Base-by-base conservation (phyloP, 495 filamentous ascomycete genomes). In the Cenococcum geophilum region DNA sequence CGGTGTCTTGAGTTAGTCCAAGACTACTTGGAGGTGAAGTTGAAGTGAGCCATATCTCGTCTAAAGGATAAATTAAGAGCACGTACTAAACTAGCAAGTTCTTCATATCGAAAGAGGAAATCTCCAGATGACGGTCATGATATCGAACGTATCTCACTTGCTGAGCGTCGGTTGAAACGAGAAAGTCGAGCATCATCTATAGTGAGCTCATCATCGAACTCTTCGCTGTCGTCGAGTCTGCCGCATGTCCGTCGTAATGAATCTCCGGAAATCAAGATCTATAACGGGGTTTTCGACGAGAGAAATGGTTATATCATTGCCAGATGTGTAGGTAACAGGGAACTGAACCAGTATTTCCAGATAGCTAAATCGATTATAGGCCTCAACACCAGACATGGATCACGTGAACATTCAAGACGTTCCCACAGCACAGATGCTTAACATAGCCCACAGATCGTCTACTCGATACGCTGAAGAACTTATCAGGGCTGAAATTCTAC, bases 1-100 rank as follows among this genome's bases (percentile, higher is more conserved):
- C 20, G 47, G 0, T 71, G 64, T 35, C 65, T 76, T 5, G 59
- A 71, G 35, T 45, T 65, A 16, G 63, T 76, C 11, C 74, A 76
- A 48, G 54, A 57, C 5, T 75, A 76, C 59, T 49, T 76, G 16
- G 70, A 76, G 21, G 52, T 16, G 34, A 63, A 54, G 42, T 25
- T 51, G 16, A 58, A 54, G 56, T 63, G 34, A 59, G 57, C 49
- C 32, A n/a, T 55, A 25, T 49, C 49, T 54, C 18, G 45, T 35
- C 25, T 20, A 42, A 55, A 43, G 48, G 55, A 42, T 22, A 20
- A 54, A 21, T 22, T 32, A 54, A 21, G 4, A 14, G n/a, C 16
- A 37, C 21, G 6, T 10, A 10, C 57, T 43, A 36, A 25, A 54
- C 49, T 48, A 23, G n/a, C 21, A 2, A 55, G n/a, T 8, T 14